Percentiles rank a stretch among this genome's conserved stretches.
Conservation (phyloP, 2,329 filamentous ascomycete species). For the Xylariaceae sp. region DNA sequence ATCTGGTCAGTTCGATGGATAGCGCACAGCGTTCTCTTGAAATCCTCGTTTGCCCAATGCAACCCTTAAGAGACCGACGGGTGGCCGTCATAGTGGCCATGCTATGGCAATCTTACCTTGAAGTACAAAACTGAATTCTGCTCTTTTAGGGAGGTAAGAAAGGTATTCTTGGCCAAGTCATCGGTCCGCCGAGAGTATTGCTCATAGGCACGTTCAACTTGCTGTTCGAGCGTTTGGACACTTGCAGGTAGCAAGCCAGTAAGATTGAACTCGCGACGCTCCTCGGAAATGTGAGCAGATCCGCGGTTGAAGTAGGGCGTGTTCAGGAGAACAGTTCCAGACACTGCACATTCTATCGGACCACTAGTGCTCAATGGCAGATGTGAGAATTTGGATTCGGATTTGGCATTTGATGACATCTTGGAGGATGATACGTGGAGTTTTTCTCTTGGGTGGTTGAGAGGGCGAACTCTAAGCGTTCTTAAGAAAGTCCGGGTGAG, state of each 20-base stretch:
- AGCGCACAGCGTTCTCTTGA: not conserved
- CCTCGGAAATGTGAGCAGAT: constrained; percentile 71
- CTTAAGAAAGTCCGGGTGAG: constrained; percentile 14
- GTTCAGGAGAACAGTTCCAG: constrained; percentile 60
- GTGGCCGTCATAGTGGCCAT: not conserved
- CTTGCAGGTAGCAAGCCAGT: constrained; percentile 72
- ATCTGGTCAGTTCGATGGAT: not conserved
- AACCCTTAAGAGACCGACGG: not conserved
- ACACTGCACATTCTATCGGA: constrained; percentile 52
- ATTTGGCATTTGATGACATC: constrained; percentile 35
- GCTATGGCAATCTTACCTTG: constrained; percentile 49
- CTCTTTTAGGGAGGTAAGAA: constrained; percentile 81
- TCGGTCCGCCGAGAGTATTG: constrained; percentile 69
- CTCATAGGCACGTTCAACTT: constrained; percentile 75
- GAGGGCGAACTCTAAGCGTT: constrained; percentile 9
- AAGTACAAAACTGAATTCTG: constrained; percentile 87
- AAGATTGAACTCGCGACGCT: constrained; percentile 71
- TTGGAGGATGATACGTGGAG: constrained; percentile 25
- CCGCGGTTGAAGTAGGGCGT: constrained; percentile 80
- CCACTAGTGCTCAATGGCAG: constrained; percentile 52
- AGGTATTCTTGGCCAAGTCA: constrained; percentile 82
- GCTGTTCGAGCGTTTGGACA: constrained; percentile 75
- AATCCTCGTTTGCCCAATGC: not conserved
- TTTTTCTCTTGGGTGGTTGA: constrained; percentile 8
- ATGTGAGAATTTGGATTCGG: constrained; percentile 45